These are phyloP conservation scores for Aspergillus thermomutatus DNA, from an alignment of 2,329 filamentous ascomycete genomes.

Conservation along the genomic window DNA sequence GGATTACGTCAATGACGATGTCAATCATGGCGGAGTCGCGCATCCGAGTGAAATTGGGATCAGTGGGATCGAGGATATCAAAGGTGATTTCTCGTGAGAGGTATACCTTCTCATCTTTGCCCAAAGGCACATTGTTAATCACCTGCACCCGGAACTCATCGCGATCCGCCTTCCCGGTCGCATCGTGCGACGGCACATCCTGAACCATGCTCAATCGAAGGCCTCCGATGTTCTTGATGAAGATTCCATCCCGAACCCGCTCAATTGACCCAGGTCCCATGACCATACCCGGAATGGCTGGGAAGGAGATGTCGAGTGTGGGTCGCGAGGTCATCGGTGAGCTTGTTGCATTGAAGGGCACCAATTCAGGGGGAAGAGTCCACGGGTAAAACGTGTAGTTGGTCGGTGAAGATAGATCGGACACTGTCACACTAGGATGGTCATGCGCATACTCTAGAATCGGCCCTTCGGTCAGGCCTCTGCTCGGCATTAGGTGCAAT, in stretches of 20 bases:
- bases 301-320: slow-evolving; percentile 69
- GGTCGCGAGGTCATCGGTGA: slow-evolving; percentile 66
- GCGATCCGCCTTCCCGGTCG: slow-evolving; percentile 12
- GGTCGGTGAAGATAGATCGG: slow-evolving; percentile 57
- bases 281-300: slow-evolving; percentile 50
- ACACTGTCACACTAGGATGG: slow-evolving; percentile 54
- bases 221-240: slow-evolving; percentile 60
- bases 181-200: slow-evolving; percentile 35
- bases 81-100: slow-evolving; percentile 73
- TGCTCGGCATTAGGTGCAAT: slow-evolving; percentile 68
- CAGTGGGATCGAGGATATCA: slow-evolving; percentile 61
- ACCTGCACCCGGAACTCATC: slow-evolving; percentile 62
- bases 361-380: slow-evolving; percentile 74
- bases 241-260: slow-evolving; percentile 56
- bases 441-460: slow-evolving; percentile 52
- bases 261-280: slow-evolving; percentile 51
- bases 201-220: slow-evolving; percentile 52
- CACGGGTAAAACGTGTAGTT: slow-evolving; percentile 90
- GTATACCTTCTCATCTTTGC: slow-evolving; percentile 82
- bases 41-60: slow-evolving; percentile 79
- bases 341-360: slow-evolving; percentile 76
- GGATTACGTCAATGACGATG: slow-evolving; percentile 61
- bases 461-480: slow-evolving; percentile 56
- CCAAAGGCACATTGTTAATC: slow-evolving; percentile 75
- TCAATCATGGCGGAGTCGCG: slow-evolving; percentile 72